phyloP scores from a whole-genome alignment of 192 early-diverging fungal genomes.

The Pecoramyces ruminantium region DNA sequence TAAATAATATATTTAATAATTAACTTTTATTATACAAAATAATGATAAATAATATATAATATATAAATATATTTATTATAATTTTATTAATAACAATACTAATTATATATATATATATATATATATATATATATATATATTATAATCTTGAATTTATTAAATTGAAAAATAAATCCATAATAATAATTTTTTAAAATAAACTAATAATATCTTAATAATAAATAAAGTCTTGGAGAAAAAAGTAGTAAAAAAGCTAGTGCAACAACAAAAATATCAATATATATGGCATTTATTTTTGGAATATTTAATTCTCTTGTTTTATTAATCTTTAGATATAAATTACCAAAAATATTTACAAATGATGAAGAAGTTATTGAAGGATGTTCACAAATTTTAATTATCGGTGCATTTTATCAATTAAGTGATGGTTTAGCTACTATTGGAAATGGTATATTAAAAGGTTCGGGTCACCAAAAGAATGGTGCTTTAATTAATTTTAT shows the following conservation, averaged over 20 bases:
- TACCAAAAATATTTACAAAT: conserved; percentile 48
- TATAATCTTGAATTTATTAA: too few relatives aligned
- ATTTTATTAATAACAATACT: too few relatives aligned
- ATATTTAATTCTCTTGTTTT: conserved; percentile 27
- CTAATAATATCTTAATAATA: background rate
- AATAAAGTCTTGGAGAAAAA: background rate
- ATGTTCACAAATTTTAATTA: conserved; percentile 5
- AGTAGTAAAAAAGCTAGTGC: background rate
- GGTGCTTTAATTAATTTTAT: conserved; percentile 36
- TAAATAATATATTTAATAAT: conserved; percentile 10
- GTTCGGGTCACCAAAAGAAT: conserved; percentile 56
- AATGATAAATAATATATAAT: too few relatives aligned
- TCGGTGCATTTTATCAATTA: conserved; percentile 6
- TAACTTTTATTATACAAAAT: conserved; percentile 9
- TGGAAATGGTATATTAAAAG: conserved; percentile 47
- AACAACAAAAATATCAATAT: background rate
- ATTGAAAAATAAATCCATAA: background rate
- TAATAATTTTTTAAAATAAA: background rate
- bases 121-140: too few relatives aligned
- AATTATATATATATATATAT: too few relatives aligned
- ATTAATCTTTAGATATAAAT: conserved; percentile 21
- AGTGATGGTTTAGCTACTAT: conserved; percentile 23
- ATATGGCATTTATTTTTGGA: conserved; percentile 2
- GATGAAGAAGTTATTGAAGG: conserved; percentile 43
- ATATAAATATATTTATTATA: too few relatives aligned